phyloP scores from a whole-genome alignment of 164 flowering plant genomes.

The Paratinospora sagittata region DNA sequence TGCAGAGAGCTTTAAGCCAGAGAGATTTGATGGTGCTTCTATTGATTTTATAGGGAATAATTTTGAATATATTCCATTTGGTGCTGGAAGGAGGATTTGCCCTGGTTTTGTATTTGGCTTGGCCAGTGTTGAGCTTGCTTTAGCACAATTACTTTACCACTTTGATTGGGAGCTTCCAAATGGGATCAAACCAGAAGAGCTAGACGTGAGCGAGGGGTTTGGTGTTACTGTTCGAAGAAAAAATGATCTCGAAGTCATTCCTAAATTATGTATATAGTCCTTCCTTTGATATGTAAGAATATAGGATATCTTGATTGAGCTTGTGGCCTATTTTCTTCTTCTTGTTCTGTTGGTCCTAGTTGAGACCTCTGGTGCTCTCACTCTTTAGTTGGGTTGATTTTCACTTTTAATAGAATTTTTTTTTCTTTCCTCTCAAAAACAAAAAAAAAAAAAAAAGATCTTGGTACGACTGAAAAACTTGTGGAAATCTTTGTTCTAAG shows the following conservation, averaged over 20 bases:
- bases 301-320: too few relatives aligned
- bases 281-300: background rate
- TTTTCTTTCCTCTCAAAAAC: too few relatives aligned
- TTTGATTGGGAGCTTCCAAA: conserved; percentile 7
- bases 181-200: conserved; percentile 18
- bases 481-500: background rate
- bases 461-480: background rate
- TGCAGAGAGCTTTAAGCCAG: conserved; percentile 16
- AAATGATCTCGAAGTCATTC: conserved; percentile 20
- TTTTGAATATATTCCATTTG: conserved; percentile 14
- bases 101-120: conserved; percentile 17
- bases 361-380: too few relatives aligned
- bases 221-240: conserved; percentile 21
- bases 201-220: conserved; percentile 21
- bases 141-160: conserved; percentile 1
- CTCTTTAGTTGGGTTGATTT: too few relatives aligned
- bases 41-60: conserved; percentile 19
- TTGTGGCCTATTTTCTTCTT: too few relatives aligned
- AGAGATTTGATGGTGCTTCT: conserved; percentile 16
- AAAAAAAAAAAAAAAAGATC: too few relatives aligned
- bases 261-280: conserved; percentile 21
- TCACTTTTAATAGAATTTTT: too few relatives aligned
- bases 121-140: conserved; percentile 14
- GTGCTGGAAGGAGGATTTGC: conserved; percentile 27
- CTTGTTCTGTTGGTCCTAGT: too few relatives aligned